These are phyloP conservation scores for Yamadazyma phyllophila DNA, from an alignment of 805 yeast genomes.

Conservation along the genomic window DNA sequence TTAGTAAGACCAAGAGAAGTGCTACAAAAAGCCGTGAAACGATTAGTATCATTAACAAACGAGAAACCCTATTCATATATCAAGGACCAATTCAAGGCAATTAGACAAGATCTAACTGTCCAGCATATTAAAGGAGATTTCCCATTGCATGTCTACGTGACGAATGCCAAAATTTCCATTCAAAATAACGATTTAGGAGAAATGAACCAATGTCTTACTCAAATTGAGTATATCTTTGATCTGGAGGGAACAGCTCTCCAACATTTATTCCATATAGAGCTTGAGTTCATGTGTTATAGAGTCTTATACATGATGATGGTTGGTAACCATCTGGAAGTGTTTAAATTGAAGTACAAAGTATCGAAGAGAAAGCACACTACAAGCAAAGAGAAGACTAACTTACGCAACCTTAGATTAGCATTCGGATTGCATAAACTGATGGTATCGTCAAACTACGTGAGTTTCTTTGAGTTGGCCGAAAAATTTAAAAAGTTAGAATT, in stretches of 20 bases:
- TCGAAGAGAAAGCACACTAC: conserved; percentile 7
- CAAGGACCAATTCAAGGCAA: conserved; percentile 86
- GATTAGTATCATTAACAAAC: conserved; percentile 52
- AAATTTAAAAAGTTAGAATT: conserved; percentile 16
- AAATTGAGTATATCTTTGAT: conserved; percentile 63
- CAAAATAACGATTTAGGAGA: conserved; percentile 86
- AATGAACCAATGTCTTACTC: conserved; percentile 91
- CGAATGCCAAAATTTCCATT: conserved; percentile 84
- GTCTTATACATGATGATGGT: conserved; percentile 75
- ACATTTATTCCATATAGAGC: conserved; percentile 21
- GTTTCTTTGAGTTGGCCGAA: conserved; percentile 41
- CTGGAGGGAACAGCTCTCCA: conserved; percentile 11
- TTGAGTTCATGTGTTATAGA: conserved; percentile 72
- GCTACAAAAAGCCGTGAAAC: conserved; percentile 54
- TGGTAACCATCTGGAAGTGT: conserved; percentile 56
- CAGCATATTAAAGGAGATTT: conserved; percentile 81
- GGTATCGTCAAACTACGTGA: conserved; percentile 38
- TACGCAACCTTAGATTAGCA: conserved; percentile 15
- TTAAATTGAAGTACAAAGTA: conserved; percentile 33
- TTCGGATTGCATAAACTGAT: conserved; percentile 17
- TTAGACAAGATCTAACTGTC: conserved; percentile 90
- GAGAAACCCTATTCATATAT: conserved; percentile 61
- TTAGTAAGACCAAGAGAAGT: conserved; percentile 72
- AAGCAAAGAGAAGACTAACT: conserved; percentile 12
- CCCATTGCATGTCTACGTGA: conserved; percentile 76